These are phyloP conservation scores for Sicyos edulis DNA, from an alignment of 306 rosid genomes.

Conservation along the genomic window DNA sequence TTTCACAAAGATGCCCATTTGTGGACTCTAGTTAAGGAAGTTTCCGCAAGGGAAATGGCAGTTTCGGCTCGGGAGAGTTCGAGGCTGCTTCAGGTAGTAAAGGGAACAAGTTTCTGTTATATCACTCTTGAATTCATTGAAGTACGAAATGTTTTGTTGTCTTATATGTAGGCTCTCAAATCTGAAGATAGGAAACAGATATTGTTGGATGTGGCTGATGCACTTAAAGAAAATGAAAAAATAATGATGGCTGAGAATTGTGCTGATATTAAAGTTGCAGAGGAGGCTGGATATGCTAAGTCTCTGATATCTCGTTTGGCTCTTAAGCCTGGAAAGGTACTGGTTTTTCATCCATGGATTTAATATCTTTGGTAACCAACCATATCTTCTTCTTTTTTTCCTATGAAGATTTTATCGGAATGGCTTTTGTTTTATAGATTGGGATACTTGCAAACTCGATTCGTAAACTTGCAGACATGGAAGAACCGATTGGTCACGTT, in stretches of 20 bases:
- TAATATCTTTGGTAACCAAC: background rate
- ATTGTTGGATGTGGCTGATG: slow-evolving; percentile 63
- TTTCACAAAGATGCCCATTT: slow-evolving; percentile 80
- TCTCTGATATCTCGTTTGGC: slow-evolving; percentile 71
- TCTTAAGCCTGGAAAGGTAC: slow-evolving; percentile 63
- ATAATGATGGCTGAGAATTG: slow-evolving; percentile 48
- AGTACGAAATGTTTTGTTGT: background rate
- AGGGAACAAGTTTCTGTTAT: background rate
- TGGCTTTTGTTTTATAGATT: slow-evolving; percentile 39
- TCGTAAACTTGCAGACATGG: slow-evolving; percentile 74
- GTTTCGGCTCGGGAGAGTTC: slow-evolving; percentile 63
- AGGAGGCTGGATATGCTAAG: slow-evolving; percentile 54
- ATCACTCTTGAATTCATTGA: background rate
- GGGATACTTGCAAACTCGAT: slow-evolving; percentile 57
- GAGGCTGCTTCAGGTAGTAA: slow-evolving; percentile 54
- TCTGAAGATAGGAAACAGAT: slow-evolving; percentile 60
- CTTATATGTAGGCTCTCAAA: slow-evolving; percentile 37
- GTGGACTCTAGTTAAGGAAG: slow-evolving; percentile 61
- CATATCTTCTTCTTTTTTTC: background rate
- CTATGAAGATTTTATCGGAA: background rate
- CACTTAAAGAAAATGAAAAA: slow-evolving; percentile 54
- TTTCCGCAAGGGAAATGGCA: slow-evolving; percentile 72
- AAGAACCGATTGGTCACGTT: slow-evolving; percentile 72
- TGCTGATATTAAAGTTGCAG: slow-evolving; percentile 65
- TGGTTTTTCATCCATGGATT: background rate